Evolutionary conservation across 371 early-diverging fungal genomes (phyloP).

Genomic region (Blakeslea trispora): DNA sequence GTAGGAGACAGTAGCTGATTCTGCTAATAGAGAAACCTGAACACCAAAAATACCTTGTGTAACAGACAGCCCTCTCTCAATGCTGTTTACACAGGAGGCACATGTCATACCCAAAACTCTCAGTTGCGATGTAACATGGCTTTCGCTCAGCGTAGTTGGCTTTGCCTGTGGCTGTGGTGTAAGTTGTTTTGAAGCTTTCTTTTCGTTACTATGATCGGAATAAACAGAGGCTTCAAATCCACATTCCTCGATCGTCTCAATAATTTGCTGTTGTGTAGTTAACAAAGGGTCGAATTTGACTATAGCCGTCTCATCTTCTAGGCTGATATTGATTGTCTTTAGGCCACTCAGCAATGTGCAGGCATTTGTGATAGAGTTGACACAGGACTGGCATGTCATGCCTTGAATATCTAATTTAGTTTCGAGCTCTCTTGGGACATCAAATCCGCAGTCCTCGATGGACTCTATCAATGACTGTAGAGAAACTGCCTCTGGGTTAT

Average conservation of each 20-base stretch:
- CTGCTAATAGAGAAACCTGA: conserved; percentile 55
- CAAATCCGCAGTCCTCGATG: conserved; percentile 47
- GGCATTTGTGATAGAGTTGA: conserved; percentile 60
- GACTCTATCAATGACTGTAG: conserved; percentile 30
- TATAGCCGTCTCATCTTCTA: conserved; percentile 47
- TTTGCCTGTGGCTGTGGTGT: neutral
- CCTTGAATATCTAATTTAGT: conserved; percentile 53
- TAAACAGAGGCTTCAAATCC: conserved; percentile 43
- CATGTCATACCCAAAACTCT: conserved; percentile 80
- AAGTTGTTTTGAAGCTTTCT: neutral
- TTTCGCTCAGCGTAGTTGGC: neutral
- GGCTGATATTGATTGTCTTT: conserved; percentile 39
- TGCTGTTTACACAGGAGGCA: conserved; percentile 81
- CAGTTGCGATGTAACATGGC: conserved; percentile 8
- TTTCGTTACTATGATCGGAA: conserved; percentile 1
- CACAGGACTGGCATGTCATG: conserved; percentile 85
- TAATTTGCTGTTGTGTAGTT: conserved; percentile 20
- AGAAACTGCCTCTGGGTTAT: neutral
- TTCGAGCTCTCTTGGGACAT: conserved; percentile 14
- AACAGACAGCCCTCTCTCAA: conserved; percentile 64
- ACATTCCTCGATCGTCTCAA: conserved; percentile 52
- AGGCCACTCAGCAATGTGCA: conserved; percentile 12
- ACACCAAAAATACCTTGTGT: conserved; percentile 57
- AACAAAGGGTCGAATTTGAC: conserved; percentile 39
- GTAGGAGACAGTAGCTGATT: conserved; percentile 58